Base-by-base conservation (phyloP, 140 eudicot genomes). In the Cichorium intybus region DNA sequence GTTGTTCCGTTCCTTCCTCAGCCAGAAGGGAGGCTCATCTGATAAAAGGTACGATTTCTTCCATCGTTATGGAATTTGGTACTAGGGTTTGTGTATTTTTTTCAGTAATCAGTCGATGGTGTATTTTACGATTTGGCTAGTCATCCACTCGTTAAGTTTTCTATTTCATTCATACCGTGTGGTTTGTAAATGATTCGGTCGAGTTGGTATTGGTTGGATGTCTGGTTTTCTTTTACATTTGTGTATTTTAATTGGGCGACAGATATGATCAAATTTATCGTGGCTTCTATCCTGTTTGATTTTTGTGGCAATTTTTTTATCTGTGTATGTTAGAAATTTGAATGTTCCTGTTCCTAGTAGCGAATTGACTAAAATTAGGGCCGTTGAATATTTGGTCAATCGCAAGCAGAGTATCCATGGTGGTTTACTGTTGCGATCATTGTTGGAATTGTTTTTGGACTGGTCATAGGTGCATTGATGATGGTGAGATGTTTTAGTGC, bases 1-100 rank as follows among this genome's bases (percentile, higher is more conserved):
- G 0, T 90, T 93, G 75, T 93, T 93, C 90, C 87, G 97, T 5
- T 93, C 99, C 60, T 93, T 93, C 88, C 88, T 93, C 77, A 84
- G 97, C 94, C 99, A 88, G 87, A 93, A 93, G 75, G 99, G 99
- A 6, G 95, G 97, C 27, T 69, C 94, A n/a, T 70, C 95, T 60
- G 99, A 93, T 53, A 93, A 80, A 84, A 84, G 97, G 97, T 89
- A 80, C 26, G 2, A 2, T 55, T 71, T n/a, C 3, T 66, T 54
- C 59, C 46, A 31, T 76, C 16, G 20, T 5, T 43, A 2, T 14
- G 14, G 4, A 1, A 15, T 77, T 26, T 28, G 11, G 49, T 48
- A 3, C 10, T 58, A 24, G 57, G 50, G 24, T 70, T 77, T 43
- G 41, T 34, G 26, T 35, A 1, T 11, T 28, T 37, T 4, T 21